Conservation (phyloP, 83 land plant genomes). For the Thuja plicata region DNA sequence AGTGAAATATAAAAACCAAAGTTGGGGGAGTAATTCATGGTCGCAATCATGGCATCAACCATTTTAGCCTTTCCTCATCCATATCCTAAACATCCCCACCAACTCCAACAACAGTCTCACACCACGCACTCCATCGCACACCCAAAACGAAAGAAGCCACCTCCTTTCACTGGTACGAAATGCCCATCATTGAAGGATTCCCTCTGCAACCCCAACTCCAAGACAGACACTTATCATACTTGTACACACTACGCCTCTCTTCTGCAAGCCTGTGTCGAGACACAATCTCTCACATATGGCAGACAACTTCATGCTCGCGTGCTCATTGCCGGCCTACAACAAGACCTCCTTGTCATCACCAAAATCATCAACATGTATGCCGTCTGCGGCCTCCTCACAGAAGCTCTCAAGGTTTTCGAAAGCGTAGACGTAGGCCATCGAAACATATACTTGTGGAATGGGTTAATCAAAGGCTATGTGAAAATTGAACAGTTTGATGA, state of each 20-base stretch:
- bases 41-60: background rate
- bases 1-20: too few species aligned
- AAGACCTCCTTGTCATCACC: background rate
- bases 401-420: constrained; percentile 14
- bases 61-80: background rate
- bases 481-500: background rate
- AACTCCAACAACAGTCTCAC: background rate
- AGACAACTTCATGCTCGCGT: constrained; percentile 14
- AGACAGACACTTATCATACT: background rate
- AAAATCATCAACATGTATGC: constrained; percentile 16
- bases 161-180: background rate
- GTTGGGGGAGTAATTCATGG: too few species aligned
- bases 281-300: constrained; percentile 7
- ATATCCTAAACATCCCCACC: background rate
- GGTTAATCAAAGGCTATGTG: constrained; percentile 11
- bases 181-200: background rate
- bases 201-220: background rate
- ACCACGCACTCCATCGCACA: background rate
- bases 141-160: background rate
- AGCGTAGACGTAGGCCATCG: background rate
- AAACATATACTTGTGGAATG: constrained; percentile 14
- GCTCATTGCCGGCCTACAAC: constrained; percentile 14
- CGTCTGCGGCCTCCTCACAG: constrained; percentile 2
- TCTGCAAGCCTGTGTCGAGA: constrained; percentile 12
- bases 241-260: background rate